These are phyloP conservation scores for Carex sylvatica DNA, from an alignment of 202 grass and related monocot species.

Conservation along the genomic window DNA sequence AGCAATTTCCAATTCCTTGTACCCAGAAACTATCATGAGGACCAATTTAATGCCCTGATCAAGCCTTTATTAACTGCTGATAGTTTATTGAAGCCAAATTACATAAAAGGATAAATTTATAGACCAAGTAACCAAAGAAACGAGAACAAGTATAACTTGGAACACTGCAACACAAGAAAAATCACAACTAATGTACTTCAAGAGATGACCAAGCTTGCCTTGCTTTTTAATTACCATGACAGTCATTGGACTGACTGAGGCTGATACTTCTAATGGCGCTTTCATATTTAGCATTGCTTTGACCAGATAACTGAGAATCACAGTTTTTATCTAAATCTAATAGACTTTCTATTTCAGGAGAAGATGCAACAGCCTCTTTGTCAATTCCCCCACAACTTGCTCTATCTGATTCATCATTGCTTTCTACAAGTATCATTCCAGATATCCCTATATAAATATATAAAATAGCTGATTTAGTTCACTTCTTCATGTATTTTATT, in stretches of 20 bases:
- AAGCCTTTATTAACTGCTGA: not conserved
- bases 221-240: slow-evolving; percentile 20
- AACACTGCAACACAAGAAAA: not conserved
- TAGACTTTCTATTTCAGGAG: not conserved
- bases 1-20: not conserved
- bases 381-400: not conserved
- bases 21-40: not conserved
- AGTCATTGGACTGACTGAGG: not conserved
- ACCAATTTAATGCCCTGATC: not conserved
- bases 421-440: slow-evolving; percentile 61
- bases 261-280: not conserved
- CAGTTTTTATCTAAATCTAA: slow-evolving; percentile 11
- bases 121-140: not conserved
- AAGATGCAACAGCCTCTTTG: slow-evolving; percentile 12
- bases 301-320: slow-evolving; percentile 7
- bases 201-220: not conserved
- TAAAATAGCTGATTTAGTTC: not conserved
- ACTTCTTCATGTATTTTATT: slow-evolving; percentile 12
- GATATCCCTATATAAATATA: slow-evolving; percentile 33
- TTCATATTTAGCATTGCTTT: not conserved
- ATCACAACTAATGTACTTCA: not conserved
- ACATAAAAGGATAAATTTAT: not conserved
- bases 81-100: not conserved
- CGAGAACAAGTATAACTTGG: not conserved
- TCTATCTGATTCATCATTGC: slow-evolving; percentile 50